Percentiles rank a stretch among this genome's conserved stretches.
Conservation (phyloP, 2,329 filamentous ascomycete species). For the Lecanicillium sp. region DNA sequence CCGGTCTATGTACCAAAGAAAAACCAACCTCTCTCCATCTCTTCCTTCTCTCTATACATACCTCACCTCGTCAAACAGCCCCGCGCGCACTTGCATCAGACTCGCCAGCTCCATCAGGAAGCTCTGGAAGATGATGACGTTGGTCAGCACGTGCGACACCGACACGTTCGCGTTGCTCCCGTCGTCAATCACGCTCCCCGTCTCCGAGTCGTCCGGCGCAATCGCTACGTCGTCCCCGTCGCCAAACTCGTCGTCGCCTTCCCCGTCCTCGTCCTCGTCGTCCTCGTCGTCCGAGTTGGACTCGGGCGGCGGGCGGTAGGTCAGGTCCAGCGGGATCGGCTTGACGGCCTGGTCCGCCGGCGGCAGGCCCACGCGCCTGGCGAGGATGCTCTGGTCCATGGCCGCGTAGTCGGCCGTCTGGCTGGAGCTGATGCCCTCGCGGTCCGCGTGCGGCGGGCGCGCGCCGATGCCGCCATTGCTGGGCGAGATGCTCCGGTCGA, state of each 20-base stretch:
- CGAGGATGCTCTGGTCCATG: slow-evolving; percentile 56
- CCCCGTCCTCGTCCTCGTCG: slow-evolving; percentile 20
- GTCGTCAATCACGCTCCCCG: slow-evolving; percentile 19
- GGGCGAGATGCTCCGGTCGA: slow-evolving; percentile 38
- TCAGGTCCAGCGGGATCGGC: slow-evolving; percentile 42
- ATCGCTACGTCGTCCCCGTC: slow-evolving; percentile 18
- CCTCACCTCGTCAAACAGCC: slow-evolving; percentile 69
- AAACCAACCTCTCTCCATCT: too few relatives aligned
- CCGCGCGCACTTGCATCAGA: slow-evolving; percentile 66
- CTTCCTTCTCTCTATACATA: slow-evolving; percentile 44
- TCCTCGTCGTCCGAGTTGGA: slow-evolving; percentile 12
- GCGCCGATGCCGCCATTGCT: slow-evolving; percentile 25
- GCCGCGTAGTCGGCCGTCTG: slow-evolving; percentile 58
- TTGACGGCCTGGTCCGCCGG: slow-evolving; percentile 37
- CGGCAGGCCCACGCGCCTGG: slow-evolving; percentile 47
- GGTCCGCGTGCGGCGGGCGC: slow-evolving; percentile 24
- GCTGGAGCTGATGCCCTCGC: slow-evolving; percentile 34
- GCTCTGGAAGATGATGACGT: slow-evolving; percentile 71
- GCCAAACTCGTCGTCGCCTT: slow-evolving; percentile 12
- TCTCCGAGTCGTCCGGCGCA: slow-evolving; percentile 22
- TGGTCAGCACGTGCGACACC: slow-evolving; percentile 73
- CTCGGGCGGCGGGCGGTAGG: slow-evolving; percentile 14
- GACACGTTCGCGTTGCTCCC: slow-evolving; percentile 45
- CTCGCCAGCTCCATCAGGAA: slow-evolving; percentile 74
- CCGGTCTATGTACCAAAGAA: too few relatives aligned